These are phyloP conservation scores for Lepidium sativum DNA, from an alignment of 345 rosid genomes.

Conservation along the genomic window DNA sequence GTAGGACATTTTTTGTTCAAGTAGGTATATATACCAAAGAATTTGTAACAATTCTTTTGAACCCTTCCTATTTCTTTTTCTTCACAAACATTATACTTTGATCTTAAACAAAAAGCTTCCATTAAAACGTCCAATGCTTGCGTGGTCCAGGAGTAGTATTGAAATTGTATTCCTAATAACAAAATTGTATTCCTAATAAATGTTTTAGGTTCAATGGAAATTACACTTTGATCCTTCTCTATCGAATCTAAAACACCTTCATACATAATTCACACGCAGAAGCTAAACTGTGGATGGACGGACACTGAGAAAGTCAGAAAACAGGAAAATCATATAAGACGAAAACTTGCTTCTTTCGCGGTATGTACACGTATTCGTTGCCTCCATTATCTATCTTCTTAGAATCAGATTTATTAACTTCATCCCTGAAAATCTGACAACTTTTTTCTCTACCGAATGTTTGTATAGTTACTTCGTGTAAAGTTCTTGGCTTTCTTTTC, in stretches of 20 bases:
- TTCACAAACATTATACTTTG: neutral
- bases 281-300: neutral
- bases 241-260: neutral
- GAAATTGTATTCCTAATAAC: too few relatives aligned
- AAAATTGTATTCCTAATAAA: too few relatives aligned
- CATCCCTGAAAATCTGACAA: neutral
- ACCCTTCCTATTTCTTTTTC: neutral
- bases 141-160: too few relatives aligned
- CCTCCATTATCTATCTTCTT: neutral
- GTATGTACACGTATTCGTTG: neutral
- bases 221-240: slow-evolving; percentile 3
- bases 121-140: neutral
- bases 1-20: neutral
- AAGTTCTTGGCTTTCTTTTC: neutral
- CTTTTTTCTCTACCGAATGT: neutral
- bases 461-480: too few relatives aligned
- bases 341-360: neutral
- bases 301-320: neutral
- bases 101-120: too few relatives aligned
- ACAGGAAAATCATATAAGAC: too few relatives aligned
- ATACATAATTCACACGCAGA: neutral
- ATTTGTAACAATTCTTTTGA: too few relatives aligned
- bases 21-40: neutral
- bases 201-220: neutral
- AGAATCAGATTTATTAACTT: neutral